These are phyloP conservation scores for Radiomyces spectabilis DNA, from an alignment of 192 early-diverging fungal species.

Conservation along the genomic window DNA sequence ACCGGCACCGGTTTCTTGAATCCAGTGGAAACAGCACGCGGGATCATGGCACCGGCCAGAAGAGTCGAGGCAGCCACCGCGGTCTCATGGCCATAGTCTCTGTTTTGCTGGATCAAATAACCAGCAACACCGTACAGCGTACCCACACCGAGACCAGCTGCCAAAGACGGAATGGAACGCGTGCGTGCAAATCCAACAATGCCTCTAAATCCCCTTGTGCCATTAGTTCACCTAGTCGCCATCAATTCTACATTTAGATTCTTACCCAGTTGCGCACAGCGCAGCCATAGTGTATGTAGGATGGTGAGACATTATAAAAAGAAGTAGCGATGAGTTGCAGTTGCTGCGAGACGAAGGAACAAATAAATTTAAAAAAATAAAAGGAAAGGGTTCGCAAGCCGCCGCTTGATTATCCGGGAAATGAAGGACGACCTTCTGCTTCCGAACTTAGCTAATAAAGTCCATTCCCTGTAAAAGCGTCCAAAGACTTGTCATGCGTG, in stretches of 20 bases:
- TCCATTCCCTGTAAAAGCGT: too few species aligned
- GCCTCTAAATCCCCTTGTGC: constrained; percentile 10
- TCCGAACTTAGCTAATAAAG: too few species aligned
- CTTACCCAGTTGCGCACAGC: constrained; percentile 20
- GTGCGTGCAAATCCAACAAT: constrained; percentile 24
- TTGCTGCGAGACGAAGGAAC: too few species aligned
- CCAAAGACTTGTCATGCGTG: too few species aligned
- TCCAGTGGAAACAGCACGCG: constrained; percentile 24
- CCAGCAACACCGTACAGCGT: constrained; percentile 32
- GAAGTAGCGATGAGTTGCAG: too few species aligned
- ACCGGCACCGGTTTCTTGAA: constrained; percentile 29
- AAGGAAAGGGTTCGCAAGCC: too few species aligned
- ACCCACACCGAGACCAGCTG: constrained; percentile 30
- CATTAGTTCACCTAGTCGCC: neutral
- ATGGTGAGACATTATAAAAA: constrained; percentile 24
- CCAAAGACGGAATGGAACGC: constrained; percentile 30
- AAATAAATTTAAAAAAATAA: too few species aligned
- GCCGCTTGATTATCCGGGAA: too few species aligned
- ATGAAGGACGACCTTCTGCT: too few species aligned
- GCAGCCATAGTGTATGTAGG: constrained; percentile 27
- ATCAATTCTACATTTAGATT: neutral
- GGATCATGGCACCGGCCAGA: constrained; percentile 28
- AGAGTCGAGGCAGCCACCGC: constrained; percentile 30
- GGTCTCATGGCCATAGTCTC: constrained; percentile 35
- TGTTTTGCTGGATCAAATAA: constrained; percentile 29